A percentile compares a stretch with the other conserved stretches of the same genome.
Evolutionary conservation across 257 asterid species (phyloP).

Genomic region (Forsythia suspensa): DNA sequence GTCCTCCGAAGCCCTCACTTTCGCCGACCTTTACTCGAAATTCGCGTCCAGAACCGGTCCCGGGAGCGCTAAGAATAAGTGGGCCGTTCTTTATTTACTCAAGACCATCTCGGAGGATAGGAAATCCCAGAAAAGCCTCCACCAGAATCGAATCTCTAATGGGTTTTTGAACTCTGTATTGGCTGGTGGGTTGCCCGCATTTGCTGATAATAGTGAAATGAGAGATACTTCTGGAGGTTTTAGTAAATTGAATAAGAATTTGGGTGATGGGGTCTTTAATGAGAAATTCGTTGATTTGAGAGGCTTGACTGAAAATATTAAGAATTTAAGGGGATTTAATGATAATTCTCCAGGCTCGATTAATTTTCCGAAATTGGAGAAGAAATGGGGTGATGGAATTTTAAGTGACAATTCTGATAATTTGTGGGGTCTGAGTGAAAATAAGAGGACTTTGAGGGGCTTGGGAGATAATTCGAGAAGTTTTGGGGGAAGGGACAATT

Average conservation of each 20-base stretch:
- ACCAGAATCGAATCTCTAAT: conserved; percentile 35
- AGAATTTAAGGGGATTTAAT: not conserved
- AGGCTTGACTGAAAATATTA: too few relatives aligned
- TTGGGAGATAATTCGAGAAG: conserved; percentile 37
- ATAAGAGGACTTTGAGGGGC: conserved; percentile 26
- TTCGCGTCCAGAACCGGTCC: conserved; percentile 68
- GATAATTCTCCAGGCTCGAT: conserved; percentile 18
- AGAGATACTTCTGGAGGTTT: conserved; percentile 31
- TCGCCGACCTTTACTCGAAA: conserved; percentile 74
- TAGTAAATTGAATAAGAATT: conserved; percentile 31
- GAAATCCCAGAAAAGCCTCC: conserved; percentile 38
- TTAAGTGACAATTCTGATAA: conserved; percentile 20
- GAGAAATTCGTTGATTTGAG: too few relatives aligned
- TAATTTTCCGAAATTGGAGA: conserved; percentile 38
- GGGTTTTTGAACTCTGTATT: conserved; percentile 61
- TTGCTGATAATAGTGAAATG: conserved; percentile 39
- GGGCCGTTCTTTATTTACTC: conserved; percentile 92
- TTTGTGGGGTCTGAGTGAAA: not conserved
- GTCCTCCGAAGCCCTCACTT: conserved; percentile 90
- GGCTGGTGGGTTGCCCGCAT: conserved; percentile 70
- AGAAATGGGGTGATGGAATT: conserved; percentile 26
- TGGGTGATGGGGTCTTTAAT: conserved; percentile 23
- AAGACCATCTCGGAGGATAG: conserved; percentile 85
- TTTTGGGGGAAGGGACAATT: conserved; percentile 25
- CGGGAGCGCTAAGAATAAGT: conserved; percentile 78